Evolutionary conservation across 1,284 basidiomycete species (phyloP), one percentile per base, ranked within the genome.

Genomic region (Leccinum fallax): DNA sequence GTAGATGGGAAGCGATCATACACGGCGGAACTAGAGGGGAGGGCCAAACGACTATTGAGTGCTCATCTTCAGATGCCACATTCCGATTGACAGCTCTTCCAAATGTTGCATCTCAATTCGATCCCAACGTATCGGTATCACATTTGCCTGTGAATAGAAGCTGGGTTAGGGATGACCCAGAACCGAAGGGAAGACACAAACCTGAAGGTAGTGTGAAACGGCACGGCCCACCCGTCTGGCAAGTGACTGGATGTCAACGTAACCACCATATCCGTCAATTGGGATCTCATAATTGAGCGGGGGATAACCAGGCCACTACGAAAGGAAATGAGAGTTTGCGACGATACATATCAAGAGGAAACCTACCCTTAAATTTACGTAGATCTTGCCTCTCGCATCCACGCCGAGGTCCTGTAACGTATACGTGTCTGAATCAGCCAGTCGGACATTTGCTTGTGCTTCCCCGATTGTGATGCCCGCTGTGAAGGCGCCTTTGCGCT

Each of bases 221-320:
- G 88, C 88, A 66, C 89, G 81, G 21, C 85, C 84, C 55, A 89
- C 83, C 59, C 89, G 81, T 66, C 89, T 81, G 51, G 85, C 85
- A 51, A 92, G 81, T 7, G 88, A 89, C 72, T 85, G 81, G 34
- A 90, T 76, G 66, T 86, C 83, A 34, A 88, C 81, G 58, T 82
- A 83, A 19, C 87, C 85, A 61, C 85, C 82, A 69, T 87, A 87
- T 10, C 81, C 81, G 65, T 90, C 88, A 46, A 92, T 76, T 1
- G 89, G 90, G 48, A 92, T 86, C 69, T 90, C 86, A 67, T 91
- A 92, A 53, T 86, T 90, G 71, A 90, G 81, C 6, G 89, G 83
- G 38, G 79, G 76, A 69, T 89, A 90, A 0, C 89, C 89, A 52
- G 81, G 77, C 90, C 90, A 92, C 90, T 91, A 57, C 21, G 60